Base-by-base conservation (phyloP, 345 rosid species). In the Excoecaria agallocha region DNA sequence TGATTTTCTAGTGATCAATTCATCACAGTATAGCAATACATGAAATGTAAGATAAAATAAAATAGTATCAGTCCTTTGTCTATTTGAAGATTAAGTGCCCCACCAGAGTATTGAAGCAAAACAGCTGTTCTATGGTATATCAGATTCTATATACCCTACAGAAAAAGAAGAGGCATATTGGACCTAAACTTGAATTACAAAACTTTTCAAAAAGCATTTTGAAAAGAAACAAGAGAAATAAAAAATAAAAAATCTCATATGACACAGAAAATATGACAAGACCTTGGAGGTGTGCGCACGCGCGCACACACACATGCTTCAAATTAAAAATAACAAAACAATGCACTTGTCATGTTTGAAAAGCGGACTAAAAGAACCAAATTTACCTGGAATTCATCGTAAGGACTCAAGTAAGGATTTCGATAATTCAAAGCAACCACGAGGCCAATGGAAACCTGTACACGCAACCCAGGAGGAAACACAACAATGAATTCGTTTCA, bases 341-440 rank as follows among this genome's bases (percentile, higher is more conserved):
- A 37, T 10, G 11, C 12, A 38, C 5, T 11, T n/a, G 1, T 12
- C 22, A 37, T 24, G 52, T 58, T 64, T 68, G 15, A 59, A 22
- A 17, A 58, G 58, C 65, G 55, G 55, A 75, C 48, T 20, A 20
- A 64, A 54, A 41, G 30, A 63, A 37, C 37, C 63, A 41, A 66
- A 24, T 73, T 74, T 74, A 91, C 98, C 97, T 92, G 98, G 73
- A 94, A 94, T 84, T 92, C 97, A 76, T 92, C 97, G 7, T 87
- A 94, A 46, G 97, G 98, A 78, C 85, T 94, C 80, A 94, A 78
- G 82, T 77, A 89, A 75, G 97, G 98, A 73, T 91, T 91, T 54
- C 68, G 92, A 84, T 94, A 94, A 82, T 94, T 86, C 84, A 94
- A 76, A 78, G 97, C 97, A 79, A 92, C 90, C 80, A 91, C 97